Evolutionary conservation across 208 protist species (phyloP).

Genomic region (Crithidia thermophila): DNA sequence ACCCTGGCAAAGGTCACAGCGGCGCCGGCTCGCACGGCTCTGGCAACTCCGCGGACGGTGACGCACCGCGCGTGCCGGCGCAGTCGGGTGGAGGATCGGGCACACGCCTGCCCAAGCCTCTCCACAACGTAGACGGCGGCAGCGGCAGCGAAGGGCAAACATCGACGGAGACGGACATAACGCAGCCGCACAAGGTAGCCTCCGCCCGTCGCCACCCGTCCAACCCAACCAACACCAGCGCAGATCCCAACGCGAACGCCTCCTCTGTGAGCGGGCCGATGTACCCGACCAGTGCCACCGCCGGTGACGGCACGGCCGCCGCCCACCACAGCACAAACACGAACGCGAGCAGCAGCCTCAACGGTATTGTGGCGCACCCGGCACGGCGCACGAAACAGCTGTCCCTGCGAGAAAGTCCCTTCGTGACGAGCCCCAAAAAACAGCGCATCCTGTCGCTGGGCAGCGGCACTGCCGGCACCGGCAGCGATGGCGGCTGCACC

Average conservation of each 20-base stretch:
- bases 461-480: not conserved
- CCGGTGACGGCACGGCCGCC: not conserved
- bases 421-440: not conserved
- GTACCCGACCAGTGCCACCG: not conserved
- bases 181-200: not conserved
- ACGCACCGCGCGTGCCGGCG: not conserved
- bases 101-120: not conserved
- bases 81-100: not conserved
- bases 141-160: not conserved
- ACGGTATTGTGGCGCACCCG: too few species aligned
- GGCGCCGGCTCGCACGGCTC: not conserved
- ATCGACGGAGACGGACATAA: not conserved
- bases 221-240: too few species aligned
- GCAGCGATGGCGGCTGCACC: not conserved
- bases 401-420: conserved; percentile 3
- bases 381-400: conserved; percentile 1
- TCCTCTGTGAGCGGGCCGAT: not conserved
- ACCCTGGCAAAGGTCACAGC: not conserved
- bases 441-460: conserved; percentile 1
- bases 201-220: not conserved
- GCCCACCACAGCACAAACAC: not conserved
- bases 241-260: not conserved
- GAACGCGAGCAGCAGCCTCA: conserved; percentile 75
- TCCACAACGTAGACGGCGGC: not conserved
- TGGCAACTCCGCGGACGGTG: not conserved